These are phyloP conservation scores for Arthrobotrys conoides DNA, from an alignment of 2,329 filamentous ascomycete species.

Conservation along the genomic window DNA sequence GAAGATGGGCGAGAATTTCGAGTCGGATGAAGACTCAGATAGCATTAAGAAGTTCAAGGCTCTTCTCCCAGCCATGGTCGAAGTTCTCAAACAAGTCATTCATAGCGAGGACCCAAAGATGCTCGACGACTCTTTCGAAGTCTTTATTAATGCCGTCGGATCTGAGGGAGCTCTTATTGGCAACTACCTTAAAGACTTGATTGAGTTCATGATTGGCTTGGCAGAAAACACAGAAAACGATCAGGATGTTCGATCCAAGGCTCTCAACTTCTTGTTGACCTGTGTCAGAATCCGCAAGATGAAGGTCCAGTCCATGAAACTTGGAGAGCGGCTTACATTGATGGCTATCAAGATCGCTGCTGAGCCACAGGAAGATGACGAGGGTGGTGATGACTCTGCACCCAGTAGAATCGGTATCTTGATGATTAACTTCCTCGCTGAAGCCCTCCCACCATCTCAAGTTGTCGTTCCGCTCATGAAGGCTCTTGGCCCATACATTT, in stretches of 20 bases:
- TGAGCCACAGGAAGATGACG: conserved; percentile 80
- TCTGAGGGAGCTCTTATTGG: conserved; percentile 88
- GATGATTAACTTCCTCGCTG: conserved; percentile 89
- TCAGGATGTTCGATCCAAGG: conserved; percentile 89
- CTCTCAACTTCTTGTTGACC: conserved; percentile 93
- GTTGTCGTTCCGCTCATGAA: conserved; percentile 93
- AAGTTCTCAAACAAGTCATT: conserved; percentile 87
- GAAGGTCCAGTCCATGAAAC: conserved; percentile 91
- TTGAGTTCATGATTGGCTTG: conserved; percentile 94
- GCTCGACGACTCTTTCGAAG: conserved; percentile 91
- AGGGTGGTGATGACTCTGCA: conserved; percentile 86
- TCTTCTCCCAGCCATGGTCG: conserved; percentile 88
- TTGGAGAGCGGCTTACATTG: conserved; percentile 87
- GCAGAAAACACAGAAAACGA: conserved; percentile 81
- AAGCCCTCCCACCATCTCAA: conserved; percentile 89
- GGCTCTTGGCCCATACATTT: conserved; percentile 85
- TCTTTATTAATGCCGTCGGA: conserved; percentile 93
- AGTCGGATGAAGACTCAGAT: conserved; percentile 85
- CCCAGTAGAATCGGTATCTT: conserved; percentile 87
- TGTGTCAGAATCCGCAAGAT: conserved; percentile 91
- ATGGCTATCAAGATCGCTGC: conserved; percentile 91
- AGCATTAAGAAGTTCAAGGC: conserved; percentile 82
- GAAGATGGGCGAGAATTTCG: conserved; percentile 86
- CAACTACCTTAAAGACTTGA: conserved; percentile 87
- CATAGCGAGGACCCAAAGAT: conserved; percentile 86